Evolutionary conservation across 306 rosid species (phyloP).

Genomic region (Albizia julibrissin): DNA sequence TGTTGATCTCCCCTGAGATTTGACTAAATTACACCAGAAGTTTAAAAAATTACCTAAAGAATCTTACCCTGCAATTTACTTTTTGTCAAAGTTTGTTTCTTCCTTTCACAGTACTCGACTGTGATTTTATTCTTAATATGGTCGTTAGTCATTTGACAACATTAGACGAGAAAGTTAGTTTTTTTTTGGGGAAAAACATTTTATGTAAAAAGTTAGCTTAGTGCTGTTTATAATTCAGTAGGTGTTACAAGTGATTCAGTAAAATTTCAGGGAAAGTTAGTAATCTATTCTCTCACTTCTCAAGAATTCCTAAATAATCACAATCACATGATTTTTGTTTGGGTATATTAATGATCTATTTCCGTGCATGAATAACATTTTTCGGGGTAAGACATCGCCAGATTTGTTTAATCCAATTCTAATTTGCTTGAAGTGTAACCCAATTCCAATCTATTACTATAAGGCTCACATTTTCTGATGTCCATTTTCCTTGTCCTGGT

Average conservation of each 20-base stretch:
- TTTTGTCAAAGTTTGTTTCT: background rate
- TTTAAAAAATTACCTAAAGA: background rate
- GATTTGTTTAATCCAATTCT: background rate
- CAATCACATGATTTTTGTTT: background rate
- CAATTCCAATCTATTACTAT: background rate
- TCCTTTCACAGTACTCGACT: background rate
- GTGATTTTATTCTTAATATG: background rate
- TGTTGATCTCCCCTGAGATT: background rate
- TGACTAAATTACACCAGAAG: background rate
- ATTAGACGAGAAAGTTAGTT: background rate
- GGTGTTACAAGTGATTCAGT: background rate
- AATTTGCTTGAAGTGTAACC: background rate
- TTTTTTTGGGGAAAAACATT: background rate
- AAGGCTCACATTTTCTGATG: constrained; percentile 19
- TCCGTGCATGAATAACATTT: background rate
- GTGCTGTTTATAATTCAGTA: background rate
- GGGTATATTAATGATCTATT: background rate
- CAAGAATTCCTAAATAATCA: background rate
- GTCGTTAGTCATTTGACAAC: background rate
- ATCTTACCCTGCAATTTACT: background rate
- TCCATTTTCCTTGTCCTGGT: background rate
- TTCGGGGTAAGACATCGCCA: background rate
- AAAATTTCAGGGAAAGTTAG: background rate
- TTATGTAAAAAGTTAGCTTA: background rate
- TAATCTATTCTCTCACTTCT: background rate